A percentile compares a stretch with the other conserved stretches of the same genome.
Evolutionary conservation across 1,284 basidiomycete genomes (phyloP).

Genomic region (Pulveroboletus sp.): DNA sequence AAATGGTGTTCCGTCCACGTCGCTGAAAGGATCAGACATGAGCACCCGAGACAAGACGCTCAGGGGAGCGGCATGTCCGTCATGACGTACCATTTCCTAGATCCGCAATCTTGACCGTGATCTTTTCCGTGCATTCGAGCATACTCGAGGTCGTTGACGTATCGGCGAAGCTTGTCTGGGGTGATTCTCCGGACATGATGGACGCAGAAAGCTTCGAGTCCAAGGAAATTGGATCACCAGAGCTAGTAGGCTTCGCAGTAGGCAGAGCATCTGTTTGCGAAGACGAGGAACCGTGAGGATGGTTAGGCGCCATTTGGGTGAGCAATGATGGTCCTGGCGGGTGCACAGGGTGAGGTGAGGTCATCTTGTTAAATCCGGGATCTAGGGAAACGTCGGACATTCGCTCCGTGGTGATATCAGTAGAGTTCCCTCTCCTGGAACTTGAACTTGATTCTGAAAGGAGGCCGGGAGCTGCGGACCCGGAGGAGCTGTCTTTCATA

Average conservation of each 20-base stretch:
- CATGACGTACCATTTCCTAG: slow-evolving; percentile 78
- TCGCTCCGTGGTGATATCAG: slow-evolving; percentile 55
- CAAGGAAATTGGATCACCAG: slow-evolving; percentile 29
- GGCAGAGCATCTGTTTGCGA: slow-evolving; percentile 23
- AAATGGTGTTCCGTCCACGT: slow-evolving; percentile 92
- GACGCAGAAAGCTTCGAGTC: slow-evolving; percentile 39
- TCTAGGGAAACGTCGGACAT: slow-evolving; percentile 69
- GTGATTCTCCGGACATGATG: slow-evolving; percentile 45
- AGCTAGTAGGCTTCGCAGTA: slow-evolving; percentile 30
- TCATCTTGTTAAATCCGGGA: slow-evolving; percentile 56
- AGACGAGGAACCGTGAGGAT: slow-evolving; percentile 23
- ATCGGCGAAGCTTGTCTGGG: slow-evolving; percentile 35
- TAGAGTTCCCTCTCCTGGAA: slow-evolving; percentile 40
- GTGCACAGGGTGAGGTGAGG: slow-evolving; percentile 40
- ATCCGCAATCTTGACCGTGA: slow-evolving; percentile 99
- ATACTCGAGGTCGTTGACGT: slow-evolving; percentile 30
- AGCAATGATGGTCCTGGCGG: slow-evolving; percentile 76
- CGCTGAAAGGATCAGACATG: slow-evolving; percentile 41
- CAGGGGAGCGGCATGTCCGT: background rate
- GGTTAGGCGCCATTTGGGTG: slow-evolving; percentile 69
- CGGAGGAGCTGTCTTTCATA: slow-evolving; percentile 23
- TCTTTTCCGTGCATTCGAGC: slow-evolving; percentile 63
- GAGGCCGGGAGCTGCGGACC: no score
- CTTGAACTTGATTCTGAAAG: slow-evolving; percentile 21
- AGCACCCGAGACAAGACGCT: slow-evolving; percentile 9